Percentiles rank a stretch among this genome's conserved stretches.
Conservation (phyloP, 805 yeast genomes). For the Nakazawaea ernobii region DNA sequence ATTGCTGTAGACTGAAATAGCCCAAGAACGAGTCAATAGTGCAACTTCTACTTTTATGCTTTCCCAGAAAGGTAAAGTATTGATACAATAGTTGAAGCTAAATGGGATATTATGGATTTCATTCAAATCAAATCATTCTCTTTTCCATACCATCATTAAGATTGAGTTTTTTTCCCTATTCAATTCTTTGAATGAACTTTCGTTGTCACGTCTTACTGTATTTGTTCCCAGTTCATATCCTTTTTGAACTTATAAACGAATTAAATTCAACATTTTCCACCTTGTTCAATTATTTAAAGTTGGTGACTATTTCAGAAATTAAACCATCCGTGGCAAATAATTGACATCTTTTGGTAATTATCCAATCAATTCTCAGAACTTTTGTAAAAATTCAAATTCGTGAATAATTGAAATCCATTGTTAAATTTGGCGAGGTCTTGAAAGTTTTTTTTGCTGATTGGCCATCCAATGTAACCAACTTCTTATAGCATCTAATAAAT, state of each 20-base stretch:
- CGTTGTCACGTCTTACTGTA: neutral
- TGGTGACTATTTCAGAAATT: neutral
- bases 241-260: conserved; percentile 3
- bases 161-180: neutral
- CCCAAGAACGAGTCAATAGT: conserved; percentile 52
- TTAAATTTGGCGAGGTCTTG: neutral
- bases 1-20: conserved; percentile 63
- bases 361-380: conserved; percentile 4
- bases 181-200: neutral
- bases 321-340: neutral
- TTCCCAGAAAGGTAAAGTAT: conserved; percentile 52
- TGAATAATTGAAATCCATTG: neutral
- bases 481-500: conserved; percentile 35
- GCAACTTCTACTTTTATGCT: conserved; percentile 77
- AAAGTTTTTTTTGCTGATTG: neutral
- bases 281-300: neutral
- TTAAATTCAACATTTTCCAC: conserved; percentile 2
- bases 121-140: conserved; percentile 1
- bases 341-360: neutral
- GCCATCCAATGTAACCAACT: conserved; percentile 9
- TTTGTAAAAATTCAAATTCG: conserved; percentile 5
- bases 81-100: no score
- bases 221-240: neutral
- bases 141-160: conserved; percentile 1
- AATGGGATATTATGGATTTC: no score